Conservation (phyloP, 305 asterid genomes). For the Euphrasia arctica region DNA sequence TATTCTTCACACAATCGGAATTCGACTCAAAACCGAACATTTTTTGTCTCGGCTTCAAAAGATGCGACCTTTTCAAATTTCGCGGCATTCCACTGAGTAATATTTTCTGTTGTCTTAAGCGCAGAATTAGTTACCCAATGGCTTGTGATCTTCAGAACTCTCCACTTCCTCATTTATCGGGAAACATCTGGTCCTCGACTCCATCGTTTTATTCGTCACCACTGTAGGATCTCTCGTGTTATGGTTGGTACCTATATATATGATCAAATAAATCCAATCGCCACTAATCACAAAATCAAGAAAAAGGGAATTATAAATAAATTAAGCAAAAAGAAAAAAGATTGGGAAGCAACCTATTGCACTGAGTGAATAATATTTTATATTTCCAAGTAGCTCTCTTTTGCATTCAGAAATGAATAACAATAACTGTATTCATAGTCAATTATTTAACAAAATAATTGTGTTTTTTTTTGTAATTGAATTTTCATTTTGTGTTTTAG, state of each 20-base stretch:
- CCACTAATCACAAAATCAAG: no score
- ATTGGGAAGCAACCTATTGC: no score
- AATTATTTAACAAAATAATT: no score
- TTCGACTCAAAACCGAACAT: no score
- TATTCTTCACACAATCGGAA: background rate
- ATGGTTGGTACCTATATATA: constrained; percentile 48
- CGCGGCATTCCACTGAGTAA: constrained; percentile 64
- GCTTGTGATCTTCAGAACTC: constrained; percentile 49
- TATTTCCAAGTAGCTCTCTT: no score
- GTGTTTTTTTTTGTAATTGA: no score
- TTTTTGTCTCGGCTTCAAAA: constrained; percentile 5
- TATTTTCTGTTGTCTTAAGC: constrained; percentile 68
- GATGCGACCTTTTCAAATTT: constrained; percentile 37
- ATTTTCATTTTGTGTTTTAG: no score
- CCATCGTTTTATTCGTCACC: constrained; percentile 61
- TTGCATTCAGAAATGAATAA: no score
- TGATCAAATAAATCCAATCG: background rate
- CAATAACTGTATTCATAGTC: no score
- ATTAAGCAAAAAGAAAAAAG: no score
- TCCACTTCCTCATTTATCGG: constrained; percentile 36
- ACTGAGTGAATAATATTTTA: no score
- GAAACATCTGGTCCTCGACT: constrained; percentile 31
- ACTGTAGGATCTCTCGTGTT: constrained; percentile 47
- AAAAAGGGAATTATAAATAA: no score
- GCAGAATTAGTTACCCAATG: constrained; percentile 48